Evolutionary conservation across 805 yeast species (phyloP).

Genomic region (Naumovozyma dairenensis): DNA sequence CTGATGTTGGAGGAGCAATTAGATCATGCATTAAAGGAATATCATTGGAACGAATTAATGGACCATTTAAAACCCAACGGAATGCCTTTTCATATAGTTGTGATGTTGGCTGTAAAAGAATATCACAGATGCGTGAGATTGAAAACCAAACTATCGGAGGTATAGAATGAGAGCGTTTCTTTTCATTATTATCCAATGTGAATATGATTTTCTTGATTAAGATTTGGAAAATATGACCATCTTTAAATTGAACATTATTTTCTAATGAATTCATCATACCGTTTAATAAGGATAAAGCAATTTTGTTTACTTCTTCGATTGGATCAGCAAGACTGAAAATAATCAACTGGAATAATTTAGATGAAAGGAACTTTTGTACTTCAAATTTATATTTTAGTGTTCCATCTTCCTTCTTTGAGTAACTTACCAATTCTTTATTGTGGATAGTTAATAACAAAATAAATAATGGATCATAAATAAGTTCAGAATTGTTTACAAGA

Average conservation of each 20-base stretch:
- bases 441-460: conserved; percentile 50
- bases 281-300: conserved; percentile 36
- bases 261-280: conserved; percentile 37
- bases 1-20: conserved; percentile 18
- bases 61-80: conserved; percentile 49
- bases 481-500: conserved; percentile 5
- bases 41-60: conserved; percentile 32
- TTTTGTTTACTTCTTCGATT: conserved; percentile 19
- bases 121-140: conserved; percentile 45
- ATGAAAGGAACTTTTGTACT: conserved; percentile 46
- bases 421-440: conserved; percentile 50
- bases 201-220: conserved; percentile 36
- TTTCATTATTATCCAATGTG: conserved; percentile 17
- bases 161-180: no score
- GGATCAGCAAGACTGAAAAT: conserved; percentile 35
- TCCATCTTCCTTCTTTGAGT: conserved; percentile 25
- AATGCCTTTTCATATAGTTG: conserved; percentile 60
- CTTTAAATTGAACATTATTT: conserved; percentile 40
- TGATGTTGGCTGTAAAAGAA: conserved; percentile 63
- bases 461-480: conserved; percentile 62
- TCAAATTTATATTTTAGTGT: conserved; percentile 33
- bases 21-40: conserved; percentile 35
- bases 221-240: conserved; percentile 44
- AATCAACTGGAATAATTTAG: conserved; percentile 41
- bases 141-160: conserved; percentile 45